Percentiles rank a stretch among this genome's conserved stretches.
These are phyloP conservation scores for Exutisphaerella laricina DNA, from an alignment of 2,329 filamentous ascomycete species.

Conservation along the genomic window DNA sequence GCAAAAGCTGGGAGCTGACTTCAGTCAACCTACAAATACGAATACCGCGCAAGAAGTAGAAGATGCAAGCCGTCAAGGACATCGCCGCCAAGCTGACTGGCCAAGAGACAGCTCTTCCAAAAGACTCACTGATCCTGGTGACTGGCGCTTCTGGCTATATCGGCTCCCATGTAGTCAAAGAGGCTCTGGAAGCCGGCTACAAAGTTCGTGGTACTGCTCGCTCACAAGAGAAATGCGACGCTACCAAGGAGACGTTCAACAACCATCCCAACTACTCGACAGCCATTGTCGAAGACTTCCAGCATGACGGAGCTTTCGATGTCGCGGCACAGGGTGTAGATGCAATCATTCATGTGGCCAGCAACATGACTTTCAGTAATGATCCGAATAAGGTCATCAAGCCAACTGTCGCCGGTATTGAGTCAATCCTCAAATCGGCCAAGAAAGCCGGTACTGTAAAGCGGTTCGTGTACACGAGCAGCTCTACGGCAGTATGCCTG, in stretches of 20 bases:
- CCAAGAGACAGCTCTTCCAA: constrained; percentile 17
- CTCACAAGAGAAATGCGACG: constrained; percentile 19
- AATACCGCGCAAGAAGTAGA: too few species aligned
- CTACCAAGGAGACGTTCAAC: constrained; percentile 20
- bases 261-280: constrained; percentile 20
- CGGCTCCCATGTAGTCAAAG: constrained; percentile 27
- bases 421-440: constrained; percentile 37
- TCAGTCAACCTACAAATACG: neutral
- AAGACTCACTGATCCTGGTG: constrained; percentile 28
- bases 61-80: constrained; percentile 11
- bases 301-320: constrained; percentile 36
- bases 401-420: constrained; percentile 29
- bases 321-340: constrained; percentile 38
- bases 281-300: constrained; percentile 19
- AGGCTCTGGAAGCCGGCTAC: constrained; percentile 27
- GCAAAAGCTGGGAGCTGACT: neutral
- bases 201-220: constrained; percentile 29
- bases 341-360: constrained; percentile 45
- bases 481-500: constrained; percentile 33
- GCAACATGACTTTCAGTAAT: constrained; percentile 35
- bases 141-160: constrained; percentile 31
- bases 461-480: constrained; percentile 43
- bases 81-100: constrained; percentile 10
- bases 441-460: constrained; percentile 39
- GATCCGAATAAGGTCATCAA: constrained; percentile 43